Evolutionary conservation across 805 yeast genomes (phyloP), one percentile per base, ranked within the genome.

Genomic region (Hanseniaspora hatyaiensis): DNA sequence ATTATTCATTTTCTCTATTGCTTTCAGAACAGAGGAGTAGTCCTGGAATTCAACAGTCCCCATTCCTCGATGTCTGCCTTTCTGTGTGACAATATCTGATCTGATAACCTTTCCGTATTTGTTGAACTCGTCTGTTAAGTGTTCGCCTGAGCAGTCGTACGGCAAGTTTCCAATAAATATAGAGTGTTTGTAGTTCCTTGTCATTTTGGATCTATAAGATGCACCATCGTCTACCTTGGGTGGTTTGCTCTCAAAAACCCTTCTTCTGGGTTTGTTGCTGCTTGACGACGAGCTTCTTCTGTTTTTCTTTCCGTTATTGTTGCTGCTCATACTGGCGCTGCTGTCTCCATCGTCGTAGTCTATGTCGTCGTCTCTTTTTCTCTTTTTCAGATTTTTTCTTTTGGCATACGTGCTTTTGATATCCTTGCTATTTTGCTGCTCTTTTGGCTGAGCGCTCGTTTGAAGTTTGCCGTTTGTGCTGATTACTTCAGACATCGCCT

Each of bases 41-140:
- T 68, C 68, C 11, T 77, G 68, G 57, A 80, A 88, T 63, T 87
- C 96, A 34, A 87, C 95, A 20, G 95, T 84, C 34, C 88, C 89
- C 89, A 81, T 82, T 52, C 94, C 94, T 65, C 89, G 72, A 59
- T 86, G 80, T 57, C 81, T 81, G 49, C 94, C 94, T 55, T 80
- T 75, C 52, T 75, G 72, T 2, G 80, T 78, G 38, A 86, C 80
- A 46, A 88, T 80, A 61, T 87, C 96, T 3, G 95, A 94, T 53
- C 84, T 74, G 18, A 79, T 71, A 47, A 87, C 81, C 24, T 70
- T 73, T 37, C 87, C 87, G 33, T 73, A 72, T 23, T 63, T 64
- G n/a, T 69, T 64, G 62, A 82, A 82, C 52, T 73, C 69, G 15
- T 70, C 78, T 57, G 74, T 75, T 45, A 82, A 66, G 31, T 80